These are phyloP conservation scores for Davidsoniella eucalypti DNA, from an alignment of 2,329 filamentous ascomycete genomes.

Conservation along the genomic window DNA sequence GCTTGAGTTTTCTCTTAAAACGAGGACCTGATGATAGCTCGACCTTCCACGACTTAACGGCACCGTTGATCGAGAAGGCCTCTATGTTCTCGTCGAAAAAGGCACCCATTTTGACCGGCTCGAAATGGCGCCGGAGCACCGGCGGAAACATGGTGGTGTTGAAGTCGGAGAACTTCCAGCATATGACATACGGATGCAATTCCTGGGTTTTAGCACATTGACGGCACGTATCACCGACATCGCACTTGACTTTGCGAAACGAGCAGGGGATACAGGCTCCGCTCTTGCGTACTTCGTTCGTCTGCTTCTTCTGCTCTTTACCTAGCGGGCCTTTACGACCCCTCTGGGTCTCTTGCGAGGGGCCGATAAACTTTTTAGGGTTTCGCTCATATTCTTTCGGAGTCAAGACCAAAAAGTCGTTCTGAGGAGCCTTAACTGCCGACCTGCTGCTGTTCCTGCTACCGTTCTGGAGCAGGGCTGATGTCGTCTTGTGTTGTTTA, in stretches of 20 bases:
- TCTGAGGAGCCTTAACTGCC: too few relatives aligned
- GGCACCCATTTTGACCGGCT: conserved; percentile 30
- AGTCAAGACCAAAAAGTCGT: too few relatives aligned
- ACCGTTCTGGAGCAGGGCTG: too few relatives aligned
- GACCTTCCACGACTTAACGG: conserved; percentile 29
- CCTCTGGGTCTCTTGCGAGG: conserved; percentile 24
- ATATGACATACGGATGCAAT: conserved; percentile 36
- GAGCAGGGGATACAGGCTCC: conserved; percentile 45
- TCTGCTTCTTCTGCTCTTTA: conserved; percentile 36
- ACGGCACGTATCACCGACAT: conserved; percentile 37
- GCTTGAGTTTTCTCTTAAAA: conserved; percentile 29
- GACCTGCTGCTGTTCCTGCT: too few relatives aligned
- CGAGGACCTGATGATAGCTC: conserved; percentile 31
- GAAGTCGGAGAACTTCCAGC: conserved; percentile 44
- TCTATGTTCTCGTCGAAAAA: conserved; percentile 35
- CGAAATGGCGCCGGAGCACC: conserved; percentile 34
- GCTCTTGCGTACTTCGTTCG: conserved; percentile 34
- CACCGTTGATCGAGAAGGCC: conserved; percentile 26
- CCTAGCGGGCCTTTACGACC: conserved; percentile 40
- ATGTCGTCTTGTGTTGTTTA: too few relatives aligned
- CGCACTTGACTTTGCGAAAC: conserved; percentile 41
- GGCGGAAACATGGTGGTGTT: conserved; percentile 33
- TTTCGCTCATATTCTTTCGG: too few relatives aligned
- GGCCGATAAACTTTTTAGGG: too few relatives aligned
- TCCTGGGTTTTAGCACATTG: conserved; percentile 37